Evolutionary conservation across 768 basidiomycete genomes (phyloP).

Genomic region (Amanita subjunquillea): DNA sequence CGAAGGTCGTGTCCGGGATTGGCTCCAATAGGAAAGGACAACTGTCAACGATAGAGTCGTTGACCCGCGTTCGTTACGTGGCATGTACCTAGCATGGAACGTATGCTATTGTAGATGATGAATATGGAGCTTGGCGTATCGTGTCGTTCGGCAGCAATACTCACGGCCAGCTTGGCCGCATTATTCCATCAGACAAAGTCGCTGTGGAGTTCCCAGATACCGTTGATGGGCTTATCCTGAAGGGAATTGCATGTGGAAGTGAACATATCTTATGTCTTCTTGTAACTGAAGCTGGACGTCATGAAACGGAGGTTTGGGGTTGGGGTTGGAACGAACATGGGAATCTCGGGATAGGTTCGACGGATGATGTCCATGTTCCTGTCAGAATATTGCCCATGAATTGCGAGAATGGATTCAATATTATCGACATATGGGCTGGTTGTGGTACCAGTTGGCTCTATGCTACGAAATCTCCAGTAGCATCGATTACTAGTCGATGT

Average conservation of each 20-base stretch:
- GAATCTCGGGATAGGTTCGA: conserved; percentile 67
- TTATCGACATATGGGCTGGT: conserved; percentile 29
- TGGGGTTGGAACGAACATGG: conserved; percentile 99
- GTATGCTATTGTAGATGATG: conserved; percentile 28
- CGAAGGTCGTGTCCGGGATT: conserved; percentile 38
- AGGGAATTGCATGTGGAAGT: conserved; percentile 51
- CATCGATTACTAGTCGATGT: conserved; percentile 32
- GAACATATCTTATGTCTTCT: conserved; percentile 64
- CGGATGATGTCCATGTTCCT: conserved; percentile 41
- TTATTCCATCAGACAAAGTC: conserved; percentile 8
- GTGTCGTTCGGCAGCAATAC: conserved; percentile 45
- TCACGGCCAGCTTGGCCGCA: conserved; percentile 59
- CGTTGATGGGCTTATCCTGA: conserved; percentile 19
- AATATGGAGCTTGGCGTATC: conserved; percentile 12
- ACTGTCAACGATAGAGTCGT: conserved; percentile 25
- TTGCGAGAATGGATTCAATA: conserved; percentile 2
- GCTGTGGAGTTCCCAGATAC: conserved; percentile 12
- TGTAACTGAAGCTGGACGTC: background rate
- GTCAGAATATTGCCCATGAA: conserved; percentile 41
- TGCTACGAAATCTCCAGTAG: conserved; percentile 7
- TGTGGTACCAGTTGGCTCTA: conserved; percentile 40
- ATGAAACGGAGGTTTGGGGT: conserved; percentile 47
- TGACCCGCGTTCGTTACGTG: conserved; percentile 21
- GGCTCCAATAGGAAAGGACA: conserved; percentile 73
- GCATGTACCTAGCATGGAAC: conserved; percentile 80